phyloP scores from a whole-genome alignment of 768 basidiomycete species.

The Tricholoma sp. region DNA sequence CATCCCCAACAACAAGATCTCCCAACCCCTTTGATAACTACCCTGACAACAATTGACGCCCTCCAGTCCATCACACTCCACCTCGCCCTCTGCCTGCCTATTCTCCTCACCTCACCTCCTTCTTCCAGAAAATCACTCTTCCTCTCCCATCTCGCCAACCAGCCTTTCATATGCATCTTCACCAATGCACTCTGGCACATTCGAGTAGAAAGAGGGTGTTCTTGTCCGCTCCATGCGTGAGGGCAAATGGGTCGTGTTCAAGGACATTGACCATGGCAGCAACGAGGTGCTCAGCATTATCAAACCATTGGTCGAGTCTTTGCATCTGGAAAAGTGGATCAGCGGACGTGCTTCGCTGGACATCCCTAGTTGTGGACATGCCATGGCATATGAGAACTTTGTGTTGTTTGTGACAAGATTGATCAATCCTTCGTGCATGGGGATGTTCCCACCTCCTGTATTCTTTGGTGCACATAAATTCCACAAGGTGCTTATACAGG shows the following conservation, averaged over 20 bases:
- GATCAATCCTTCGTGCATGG: conserved; percentile 38
- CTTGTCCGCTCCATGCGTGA: conserved; percentile 85
- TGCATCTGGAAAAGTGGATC: conserved; percentile 65
- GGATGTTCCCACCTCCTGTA: conserved; percentile 47
- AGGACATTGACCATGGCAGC: conserved; percentile 89
- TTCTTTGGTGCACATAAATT: conserved; percentile 91
- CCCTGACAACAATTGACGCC: conserved; percentile 52
- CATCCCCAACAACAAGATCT: too few species aligned
- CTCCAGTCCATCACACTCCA: conserved; percentile 61
- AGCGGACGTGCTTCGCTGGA: conserved; percentile 66
- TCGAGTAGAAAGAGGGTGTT: conserved; percentile 96
- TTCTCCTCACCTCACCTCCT: conserved; percentile 78
- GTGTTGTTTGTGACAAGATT: conserved; percentile 89
- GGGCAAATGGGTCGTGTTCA: conserved; percentile 89
- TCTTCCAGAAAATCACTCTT: conserved; percentile 87
- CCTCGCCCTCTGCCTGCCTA: conserved; percentile 66
- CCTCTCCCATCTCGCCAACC: conserved; percentile 67
- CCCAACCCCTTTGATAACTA: conserved; percentile 50
- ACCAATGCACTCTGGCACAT: conserved; percentile 72
- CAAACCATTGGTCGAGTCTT: conserved; percentile 77
- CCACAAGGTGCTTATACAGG: conserved; percentile 55
- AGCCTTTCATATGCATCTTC: conserved; percentile 87
- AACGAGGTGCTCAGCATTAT: conserved; percentile 85
- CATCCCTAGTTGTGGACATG: conserved; percentile 67
- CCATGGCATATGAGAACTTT: conserved; percentile 77